Percentiles rank a stretch among this genome's conserved stretches.
phyloP scores from a whole-genome alignment of 306 rosid genomes.

The Crataegus laevigata region DNA sequence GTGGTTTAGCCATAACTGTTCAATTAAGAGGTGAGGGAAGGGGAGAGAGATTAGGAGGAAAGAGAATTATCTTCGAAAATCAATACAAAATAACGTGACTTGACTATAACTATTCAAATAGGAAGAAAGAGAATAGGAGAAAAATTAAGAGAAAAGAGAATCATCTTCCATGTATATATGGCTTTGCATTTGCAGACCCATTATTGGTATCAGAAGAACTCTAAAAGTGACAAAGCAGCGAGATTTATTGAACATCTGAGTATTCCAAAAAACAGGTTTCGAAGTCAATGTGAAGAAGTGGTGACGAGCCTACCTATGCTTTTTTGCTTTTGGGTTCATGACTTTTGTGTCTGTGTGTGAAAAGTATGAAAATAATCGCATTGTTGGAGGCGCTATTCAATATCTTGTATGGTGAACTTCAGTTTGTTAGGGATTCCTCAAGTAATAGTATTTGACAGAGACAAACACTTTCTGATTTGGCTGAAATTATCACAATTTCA shows the following conservation, averaged over 20 bases:
- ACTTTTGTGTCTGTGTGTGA: neutral
- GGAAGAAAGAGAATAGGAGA: too few species aligned
- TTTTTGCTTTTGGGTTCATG: neutral
- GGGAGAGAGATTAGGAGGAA: too few species aligned
- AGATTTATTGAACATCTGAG: constrained; percentile 12
- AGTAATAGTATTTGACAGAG: neutral
- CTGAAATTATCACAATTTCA: neutral
- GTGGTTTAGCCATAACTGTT: too few species aligned
- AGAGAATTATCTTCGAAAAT: too few species aligned
- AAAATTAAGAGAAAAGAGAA: too few species aligned
- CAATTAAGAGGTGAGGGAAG: too few species aligned
- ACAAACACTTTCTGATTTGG: neutral
- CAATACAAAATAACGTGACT: too few species aligned
- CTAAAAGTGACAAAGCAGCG: neutral
- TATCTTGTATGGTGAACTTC: neutral
- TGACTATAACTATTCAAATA: too few species aligned
- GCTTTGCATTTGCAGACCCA: constrained; percentile 16
- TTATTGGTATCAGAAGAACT: constrained; percentile 3
- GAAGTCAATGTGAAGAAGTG: constrained; percentile 12
- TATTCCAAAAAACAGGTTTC: neutral
- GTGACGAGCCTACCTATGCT: neutral
- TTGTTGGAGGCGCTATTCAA: neutral
- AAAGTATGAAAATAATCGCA: neutral
- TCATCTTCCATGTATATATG: too few species aligned
- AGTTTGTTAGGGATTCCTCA: neutral